Base-by-base conservation (phyloP, 257 asterid genomes). In the Solanum tacnaense region DNA sequence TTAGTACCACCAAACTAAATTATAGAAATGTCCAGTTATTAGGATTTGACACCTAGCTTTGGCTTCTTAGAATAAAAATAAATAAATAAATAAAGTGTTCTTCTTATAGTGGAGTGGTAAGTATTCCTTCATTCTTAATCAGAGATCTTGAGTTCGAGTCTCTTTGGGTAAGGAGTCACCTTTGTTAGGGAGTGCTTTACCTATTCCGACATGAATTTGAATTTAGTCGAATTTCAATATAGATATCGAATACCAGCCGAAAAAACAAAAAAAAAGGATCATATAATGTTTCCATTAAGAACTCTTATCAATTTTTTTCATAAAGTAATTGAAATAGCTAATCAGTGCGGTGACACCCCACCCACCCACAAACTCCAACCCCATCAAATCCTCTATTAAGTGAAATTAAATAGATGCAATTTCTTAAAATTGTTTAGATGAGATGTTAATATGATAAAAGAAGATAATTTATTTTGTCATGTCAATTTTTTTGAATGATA, bases 81-180 rank as follows among this genome's bases (percentile, higher is more conserved):
- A 38, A 38, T 32, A 44, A 12, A 3, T 49, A 49, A 52, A 16
- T 16, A 52, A 52, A 52, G 9, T 52, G 62, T 52, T 16, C 7
- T 16, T 2, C 23, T 1, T 2, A 0, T 15, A 2, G 4, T 52
- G 3, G 52, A 52, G 1, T 52, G 9, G 1, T 16, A 16, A 52
- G 9, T 52, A 16, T 18, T 52, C 3, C 0, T 52, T 52, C 9
- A 52, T 52, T 52, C 9, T 52, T 52, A 52, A 52, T 52, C 1
- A 52, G 23, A 52, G 4, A 3, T 52, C 0, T 16, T 6, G 1
- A 16, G n/a, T 52, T 52, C 9, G 3, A 52, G 4, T 2, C 23
- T 18, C 3, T 3, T 52, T 16, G 1, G 4, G 0, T 6, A 52
- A 0, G 9, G 23, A 52, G 0, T 52, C 3, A 52, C 0, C 9